Base-by-base conservation (phyloP, 176 grass and related monocot genomes). In the Thalia dealbata region DNA sequence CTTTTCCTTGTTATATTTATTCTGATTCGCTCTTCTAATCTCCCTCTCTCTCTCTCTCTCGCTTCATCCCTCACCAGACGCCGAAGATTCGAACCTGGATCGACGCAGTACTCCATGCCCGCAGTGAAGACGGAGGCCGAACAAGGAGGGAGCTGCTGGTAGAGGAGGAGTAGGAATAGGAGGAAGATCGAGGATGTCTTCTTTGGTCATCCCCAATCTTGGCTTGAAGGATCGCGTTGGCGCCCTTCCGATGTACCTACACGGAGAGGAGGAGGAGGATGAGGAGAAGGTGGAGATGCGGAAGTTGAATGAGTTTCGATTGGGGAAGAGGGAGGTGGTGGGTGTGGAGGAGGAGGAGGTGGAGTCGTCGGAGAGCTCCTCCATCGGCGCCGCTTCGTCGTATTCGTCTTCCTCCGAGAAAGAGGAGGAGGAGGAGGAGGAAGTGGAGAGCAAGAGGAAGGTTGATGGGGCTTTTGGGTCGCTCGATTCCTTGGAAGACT, bases 401-500 rank as follows among this genome's bases (percentile, higher is more conserved):
- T 76, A 64, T 72, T 81, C 79, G 15, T 82, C 80, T 24, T 81
- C 71, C 76, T 76, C 73, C 6, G 84, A 76, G 32, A 58, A 15
- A 3, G 73, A 29, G 10, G 83, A 79, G 0, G 84, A 82, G 0
- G 78, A 78, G n/a, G 83, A 82, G 5, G 87, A 67, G 25, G 81
- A 66, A 0, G 86, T 32, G 58, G 82, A 84, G 3, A 69, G n/a
- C 45, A 70, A 0, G 63, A 64, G 14, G 54, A 10, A 15, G 41
- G 41, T 3, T 48, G 51, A 6, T 48, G 81, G 25, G 64, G 75
- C 73, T 67, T 77, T 91, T 14, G 44, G 73, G 32, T 80, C 63
- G 74, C 76, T 91, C n/a, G 85, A 82, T 80, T 80, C 85, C 25
- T 80, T 91, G 41, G 88, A 91, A 46, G 88, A 91, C 30, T 85